Percentiles rank a stretch among this genome's conserved stretches.
phyloP scores from a whole-genome alignment of 108 stramenopile species.

The Skeletonema menzelii region DNA sequence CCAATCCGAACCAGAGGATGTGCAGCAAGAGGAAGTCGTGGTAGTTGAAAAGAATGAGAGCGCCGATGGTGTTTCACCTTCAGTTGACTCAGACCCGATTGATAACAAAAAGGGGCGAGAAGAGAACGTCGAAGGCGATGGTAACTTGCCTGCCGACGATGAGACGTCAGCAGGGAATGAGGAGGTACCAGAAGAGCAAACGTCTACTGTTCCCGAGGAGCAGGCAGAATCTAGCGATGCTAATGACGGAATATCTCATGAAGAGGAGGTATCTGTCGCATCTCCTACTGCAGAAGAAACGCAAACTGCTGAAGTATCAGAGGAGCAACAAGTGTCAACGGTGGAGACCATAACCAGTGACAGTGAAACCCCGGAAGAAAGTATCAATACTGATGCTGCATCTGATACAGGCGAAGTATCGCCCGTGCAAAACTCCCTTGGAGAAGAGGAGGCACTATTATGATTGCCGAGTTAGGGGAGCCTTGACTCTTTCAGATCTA shows the following conservation, averaged over 20 bases:
- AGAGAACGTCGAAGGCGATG: background rate
- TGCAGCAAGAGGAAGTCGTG: background rate
- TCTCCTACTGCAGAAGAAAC: background rate
- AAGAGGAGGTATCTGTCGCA: background rate
- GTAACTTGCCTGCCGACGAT: background rate
- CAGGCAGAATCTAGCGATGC: background rate
- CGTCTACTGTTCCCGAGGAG: background rate
- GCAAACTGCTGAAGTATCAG: background rate
- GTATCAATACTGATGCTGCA: background rate
- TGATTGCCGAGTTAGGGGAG: background rate
- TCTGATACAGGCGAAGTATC: background rate
- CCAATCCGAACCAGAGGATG: background rate
- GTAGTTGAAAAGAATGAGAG: slow-evolving; percentile 27
- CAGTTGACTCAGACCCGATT: background rate
- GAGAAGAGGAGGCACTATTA: background rate
- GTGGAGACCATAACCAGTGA: background rate
- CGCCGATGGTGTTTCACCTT: background rate
- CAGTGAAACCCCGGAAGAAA: background rate
- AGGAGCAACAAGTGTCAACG: background rate
- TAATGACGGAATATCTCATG: background rate
- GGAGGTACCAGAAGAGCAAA: background rate
- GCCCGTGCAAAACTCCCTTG: background rate
- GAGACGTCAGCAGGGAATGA: background rate
- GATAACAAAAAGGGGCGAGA: slow-evolving; percentile 14
- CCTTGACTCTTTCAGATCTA: background rate